phyloP scores from a whole-genome alignment of 345 rosid species.

The Kernera saxatilis region DNA sequence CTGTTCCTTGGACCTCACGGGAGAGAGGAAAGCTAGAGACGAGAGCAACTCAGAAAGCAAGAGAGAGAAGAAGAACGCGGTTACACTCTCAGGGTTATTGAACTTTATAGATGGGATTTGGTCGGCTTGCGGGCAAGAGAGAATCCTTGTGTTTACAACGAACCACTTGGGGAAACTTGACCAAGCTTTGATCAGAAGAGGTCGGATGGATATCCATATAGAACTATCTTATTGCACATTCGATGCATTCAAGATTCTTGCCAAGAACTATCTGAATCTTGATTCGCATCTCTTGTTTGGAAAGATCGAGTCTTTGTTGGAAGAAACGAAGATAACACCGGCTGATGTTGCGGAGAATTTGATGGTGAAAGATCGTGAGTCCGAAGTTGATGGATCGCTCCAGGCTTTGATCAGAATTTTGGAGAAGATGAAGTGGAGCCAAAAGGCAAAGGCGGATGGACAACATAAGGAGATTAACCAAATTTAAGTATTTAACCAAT shows the following conservation, averaged over 20 bases:
- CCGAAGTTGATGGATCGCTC: conserved; percentile 23
- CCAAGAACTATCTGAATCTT: conserved; percentile 37
- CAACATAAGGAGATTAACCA: neutral
- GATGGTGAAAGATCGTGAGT: conserved; percentile 31
- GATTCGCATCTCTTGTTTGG: conserved; percentile 31
- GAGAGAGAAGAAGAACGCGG: neutral
- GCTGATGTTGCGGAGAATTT: conserved; percentile 44
- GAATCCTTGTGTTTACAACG: conserved; percentile 37
- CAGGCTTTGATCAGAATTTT: conserved; percentile 28
- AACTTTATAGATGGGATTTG: conserved; percentile 45
- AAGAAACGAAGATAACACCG: conserved; percentile 32
- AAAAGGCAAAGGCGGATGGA: too few relatives aligned
- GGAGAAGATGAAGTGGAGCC: conserved; percentile 23
- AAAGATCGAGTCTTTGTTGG: conserved; percentile 21
- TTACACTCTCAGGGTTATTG: conserved; percentile 40
- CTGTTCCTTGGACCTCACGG: conserved; percentile 40
- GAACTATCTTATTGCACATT: conserved; percentile 41
- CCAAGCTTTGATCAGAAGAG: conserved; percentile 39
- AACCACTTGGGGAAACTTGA: conserved; percentile 38
- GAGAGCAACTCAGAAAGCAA: neutral
- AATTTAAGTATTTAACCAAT: too few relatives aligned
- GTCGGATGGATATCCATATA: conserved; percentile 44
- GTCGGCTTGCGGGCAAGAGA: conserved; percentile 43
- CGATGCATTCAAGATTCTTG: conserved; percentile 39
- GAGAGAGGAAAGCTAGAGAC: conserved; percentile 21